Conservation (phyloP, 768 basidiomycete genomes). For the Boletus pseudopeckii region DNA sequence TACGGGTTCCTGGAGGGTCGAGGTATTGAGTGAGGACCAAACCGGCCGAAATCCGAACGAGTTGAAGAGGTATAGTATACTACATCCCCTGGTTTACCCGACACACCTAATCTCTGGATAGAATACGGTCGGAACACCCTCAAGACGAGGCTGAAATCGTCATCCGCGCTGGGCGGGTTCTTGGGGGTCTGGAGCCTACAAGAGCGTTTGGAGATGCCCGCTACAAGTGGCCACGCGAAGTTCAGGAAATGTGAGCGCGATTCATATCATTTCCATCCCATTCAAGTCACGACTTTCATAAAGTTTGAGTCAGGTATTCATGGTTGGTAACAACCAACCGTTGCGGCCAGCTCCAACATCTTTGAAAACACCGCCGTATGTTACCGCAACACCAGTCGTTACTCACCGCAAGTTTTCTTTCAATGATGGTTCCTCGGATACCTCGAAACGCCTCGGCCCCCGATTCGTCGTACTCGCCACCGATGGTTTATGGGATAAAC, state of each 20-base stretch:
- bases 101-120: constrained; percentile 25
- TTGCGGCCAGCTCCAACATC: constrained; percentile 57
- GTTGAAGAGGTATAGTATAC: constrained; percentile 60
- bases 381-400: constrained; percentile 79
- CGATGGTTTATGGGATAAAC: constrained; percentile 75
- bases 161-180: constrained; percentile 74
- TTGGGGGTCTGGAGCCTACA: constrained; percentile 84
- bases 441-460: constrained; percentile 26
- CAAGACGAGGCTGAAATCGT: constrained; percentile 68
- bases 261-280: not conserved
- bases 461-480: constrained; percentile 90
- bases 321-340: constrained; percentile 56
- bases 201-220: constrained; percentile 87
- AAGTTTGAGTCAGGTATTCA: constrained; percentile 64
- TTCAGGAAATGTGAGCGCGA: constrained; percentile 63
- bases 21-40: constrained; percentile 95
- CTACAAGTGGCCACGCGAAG: constrained; percentile 79
- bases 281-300: not conserved
- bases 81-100: not conserved
- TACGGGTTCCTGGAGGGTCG: constrained; percentile 80
- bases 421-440: constrained; percentile 25
- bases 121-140: constrained; percentile 83
- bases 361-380: constrained; percentile 91
- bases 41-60: constrained; percentile 90
- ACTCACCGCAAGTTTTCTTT: constrained; percentile 70